phyloP scores from a whole-genome alignment of 257 asterid species.

The Lantana camara region DNA sequence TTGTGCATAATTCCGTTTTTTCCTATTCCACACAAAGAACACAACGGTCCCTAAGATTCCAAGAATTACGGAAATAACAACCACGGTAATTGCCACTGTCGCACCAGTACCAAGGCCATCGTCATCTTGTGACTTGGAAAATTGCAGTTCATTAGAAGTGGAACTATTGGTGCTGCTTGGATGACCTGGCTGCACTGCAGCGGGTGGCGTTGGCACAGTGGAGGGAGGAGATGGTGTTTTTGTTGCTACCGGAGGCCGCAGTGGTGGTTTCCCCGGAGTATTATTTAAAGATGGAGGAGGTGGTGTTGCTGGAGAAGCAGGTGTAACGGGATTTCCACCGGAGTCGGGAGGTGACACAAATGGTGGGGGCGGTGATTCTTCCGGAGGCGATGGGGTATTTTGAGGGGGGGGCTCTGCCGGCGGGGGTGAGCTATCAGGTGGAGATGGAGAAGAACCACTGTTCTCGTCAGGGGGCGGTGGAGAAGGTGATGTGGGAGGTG shows the following conservation, averaged over 20 bases:
- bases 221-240: constrained; percentile 45
- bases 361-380: constrained; percentile 21
- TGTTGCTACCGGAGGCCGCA: constrained; percentile 37
- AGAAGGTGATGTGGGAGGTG: constrained; percentile 11
- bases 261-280: constrained; percentile 29
- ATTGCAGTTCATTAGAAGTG: constrained; percentile 29
- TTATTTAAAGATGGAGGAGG: constrained; percentile 30
- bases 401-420: constrained; percentile 19
- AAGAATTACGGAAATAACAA: constrained; percentile 45
- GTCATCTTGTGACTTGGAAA: constrained; percentile 32
- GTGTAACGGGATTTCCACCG: no score
- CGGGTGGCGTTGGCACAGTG: constrained; percentile 35
- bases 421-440: not conserved
- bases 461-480: constrained; percentile 9
- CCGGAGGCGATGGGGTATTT: constrained; percentile 40
- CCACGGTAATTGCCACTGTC: constrained; percentile 43
- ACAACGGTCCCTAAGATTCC: constrained; percentile 47
- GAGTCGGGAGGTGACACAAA: no score
- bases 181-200: constrained; percentile 39
- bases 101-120: constrained; percentile 50
- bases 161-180: constrained; percentile 41
- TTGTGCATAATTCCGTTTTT: constrained; percentile 39
- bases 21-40: constrained; percentile 58
- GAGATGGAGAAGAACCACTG: not conserved
- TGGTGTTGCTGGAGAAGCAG: constrained; percentile 38